phyloP scores from a whole-genome alignment of 2,329 filamentous ascomycete species.

The Fusarium humuli region DNA sequence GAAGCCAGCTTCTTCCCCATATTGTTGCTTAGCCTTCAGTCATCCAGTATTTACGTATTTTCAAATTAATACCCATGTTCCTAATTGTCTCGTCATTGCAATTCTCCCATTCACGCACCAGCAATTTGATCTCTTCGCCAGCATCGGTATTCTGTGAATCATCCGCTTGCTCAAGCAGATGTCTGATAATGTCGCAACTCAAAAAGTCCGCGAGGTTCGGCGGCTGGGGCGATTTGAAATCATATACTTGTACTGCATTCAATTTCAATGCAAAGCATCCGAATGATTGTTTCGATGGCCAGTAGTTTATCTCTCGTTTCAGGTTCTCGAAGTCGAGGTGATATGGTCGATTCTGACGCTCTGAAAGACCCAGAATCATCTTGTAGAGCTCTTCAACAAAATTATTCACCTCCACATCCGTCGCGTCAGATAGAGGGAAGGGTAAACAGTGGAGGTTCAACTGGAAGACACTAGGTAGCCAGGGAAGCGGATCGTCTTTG shows the following conservation, averaged over 20 bases:
- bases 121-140: slow-evolving; percentile 3
- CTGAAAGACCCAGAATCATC: slow-evolving; percentile 25
- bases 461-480: slow-evolving; percentile 31
- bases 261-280: slow-evolving; percentile 26
- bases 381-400: slow-evolving; percentile 27
- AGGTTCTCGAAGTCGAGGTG: slow-evolving; percentile 39
- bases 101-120: slow-evolving; percentile 23
- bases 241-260: neutral
- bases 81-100: slow-evolving; percentile 18
- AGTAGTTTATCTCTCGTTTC: slow-evolving; percentile 22
- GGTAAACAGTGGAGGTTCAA: slow-evolving; percentile 30
- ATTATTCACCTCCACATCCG: neutral
- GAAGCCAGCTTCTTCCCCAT: neutral
- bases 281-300: neutral
- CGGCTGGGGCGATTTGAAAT: slow-evolving; percentile 1
- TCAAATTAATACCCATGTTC: slow-evolving; percentile 2
- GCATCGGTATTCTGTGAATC: neutral
- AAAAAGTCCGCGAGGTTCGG: slow-evolving; percentile 36
- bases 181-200: slow-evolving; percentile 27
- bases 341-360: slow-evolving; percentile 34
- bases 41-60: neutral
- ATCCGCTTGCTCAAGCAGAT: slow-evolving; percentile 7
- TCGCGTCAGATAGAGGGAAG: slow-evolving; percentile 12
- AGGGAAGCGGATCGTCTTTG: neutral
- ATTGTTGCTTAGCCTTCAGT: neutral